Conservation (phyloP, 176 grass and related monocot species). For the Typha latifolia region DNA sequence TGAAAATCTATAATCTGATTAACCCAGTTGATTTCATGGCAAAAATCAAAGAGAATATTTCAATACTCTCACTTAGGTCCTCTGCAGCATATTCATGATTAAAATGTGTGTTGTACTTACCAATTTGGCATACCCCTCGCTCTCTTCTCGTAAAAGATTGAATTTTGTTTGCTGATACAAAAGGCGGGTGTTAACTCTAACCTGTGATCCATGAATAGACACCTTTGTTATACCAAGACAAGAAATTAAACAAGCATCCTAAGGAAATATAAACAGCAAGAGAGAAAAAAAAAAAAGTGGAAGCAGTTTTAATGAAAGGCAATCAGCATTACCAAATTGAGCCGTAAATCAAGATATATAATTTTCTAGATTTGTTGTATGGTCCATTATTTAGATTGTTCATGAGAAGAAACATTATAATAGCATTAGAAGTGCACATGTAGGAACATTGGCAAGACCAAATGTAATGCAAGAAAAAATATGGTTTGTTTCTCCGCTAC, state of each 20-base stretch:
- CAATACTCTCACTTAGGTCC: not conserved
- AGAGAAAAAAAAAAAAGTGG: too few relatives aligned
- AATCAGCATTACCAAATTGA: too few relatives aligned
- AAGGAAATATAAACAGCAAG: not conserved
- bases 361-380: too few relatives aligned
- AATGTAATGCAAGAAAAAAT: too few relatives aligned
- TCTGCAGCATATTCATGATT: not conserved
- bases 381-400: too few relatives aligned
- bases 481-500: too few relatives aligned
- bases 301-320: too few relatives aligned
- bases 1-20: too few relatives aligned
- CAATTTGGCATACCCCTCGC: constrained; percentile 96
- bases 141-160: constrained; percentile 94
- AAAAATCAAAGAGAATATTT: not conserved
- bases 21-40: not conserved
- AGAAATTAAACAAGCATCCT: not conserved
- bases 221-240: constrained; percentile 3
- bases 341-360: too few relatives aligned
- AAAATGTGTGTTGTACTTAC: constrained; percentile 26
- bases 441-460: too few relatives aligned
- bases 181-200: constrained; percentile 98
- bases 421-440: too few relatives aligned
- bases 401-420: too few relatives aligned
- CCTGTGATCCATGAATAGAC: constrained; percentile 45
- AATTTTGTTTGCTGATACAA: constrained; percentile 99